Conservation (phyloP, 2,329 filamentous ascomycete species). For the Xylariales sp. region DNA sequence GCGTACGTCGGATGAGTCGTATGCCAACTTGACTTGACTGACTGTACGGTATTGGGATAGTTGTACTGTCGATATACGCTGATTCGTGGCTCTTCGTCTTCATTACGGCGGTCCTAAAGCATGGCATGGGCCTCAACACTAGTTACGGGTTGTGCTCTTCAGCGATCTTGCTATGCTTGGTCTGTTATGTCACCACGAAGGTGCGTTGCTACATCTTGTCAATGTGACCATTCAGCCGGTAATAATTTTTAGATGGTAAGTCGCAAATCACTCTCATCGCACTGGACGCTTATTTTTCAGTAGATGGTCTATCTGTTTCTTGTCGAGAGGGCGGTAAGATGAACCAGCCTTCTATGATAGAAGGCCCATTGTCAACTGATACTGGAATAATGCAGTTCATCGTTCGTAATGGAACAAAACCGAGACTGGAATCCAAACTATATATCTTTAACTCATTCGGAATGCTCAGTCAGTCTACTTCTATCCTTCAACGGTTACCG, state of each 20-base stretch:
- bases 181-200: slow-evolving; percentile 61
- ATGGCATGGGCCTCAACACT: slow-evolving; percentile 51
- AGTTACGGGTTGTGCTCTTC: slow-evolving; percentile 47
- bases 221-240: neutral
- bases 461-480: slow-evolving; percentile 39
- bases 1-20: slow-evolving; percentile 28
- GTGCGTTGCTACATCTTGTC: slow-evolving; percentile 28
- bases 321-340: slow-evolving; percentile 56
- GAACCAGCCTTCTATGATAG: neutral
- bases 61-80: slow-evolving; percentile 54
- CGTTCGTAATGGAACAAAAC: slow-evolving; percentile 47
- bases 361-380: no score
- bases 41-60: slow-evolving; percentile 28
- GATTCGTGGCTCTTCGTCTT: slow-evolving; percentile 59
- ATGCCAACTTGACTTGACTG: neutral
- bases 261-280: no score
- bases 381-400: slow-evolving; percentile 55
- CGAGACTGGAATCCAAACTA: slow-evolving; percentile 50
- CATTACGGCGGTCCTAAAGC: slow-evolving; percentile 50
- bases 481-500: neutral
- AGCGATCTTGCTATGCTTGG: slow-evolving; percentile 55
- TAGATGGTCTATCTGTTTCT: slow-evolving; percentile 61
- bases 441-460: slow-evolving; percentile 59
- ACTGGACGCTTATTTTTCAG: neutral
- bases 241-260: slow-evolving; percentile 27